Percentiles rank a stretch among this genome's conserved stretches.
phyloP scores from a whole-genome alignment of 768 basidiomycete genomes.

The Naematelia encephala region DNA sequence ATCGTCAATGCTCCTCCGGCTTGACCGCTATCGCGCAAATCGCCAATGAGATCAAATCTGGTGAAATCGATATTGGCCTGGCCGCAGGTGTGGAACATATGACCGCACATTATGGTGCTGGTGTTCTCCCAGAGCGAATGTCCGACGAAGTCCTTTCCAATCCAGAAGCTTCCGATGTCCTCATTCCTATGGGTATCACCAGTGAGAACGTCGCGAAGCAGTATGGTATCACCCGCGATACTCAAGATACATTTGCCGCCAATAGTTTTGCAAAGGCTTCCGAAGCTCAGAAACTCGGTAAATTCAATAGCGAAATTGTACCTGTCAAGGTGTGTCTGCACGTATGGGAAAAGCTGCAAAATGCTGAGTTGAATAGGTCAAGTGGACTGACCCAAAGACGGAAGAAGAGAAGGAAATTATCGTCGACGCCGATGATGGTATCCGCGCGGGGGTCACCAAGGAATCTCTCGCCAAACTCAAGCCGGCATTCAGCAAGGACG shows the following conservation, averaged over 20 bases:
- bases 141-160: constrained; percentile 62
- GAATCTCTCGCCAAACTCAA: constrained; percentile 76
- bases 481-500: constrained; percentile 66
- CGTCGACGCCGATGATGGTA: constrained; percentile 77
- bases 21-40: constrained; percentile 87
- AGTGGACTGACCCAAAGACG: constrained; percentile 53
- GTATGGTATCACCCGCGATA: constrained; percentile 64
- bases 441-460: constrained; percentile 73
- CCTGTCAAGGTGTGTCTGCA: constrained; percentile 61
- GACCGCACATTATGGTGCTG: constrained; percentile 53
- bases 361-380: constrained; percentile 49
- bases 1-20: constrained; percentile 90
- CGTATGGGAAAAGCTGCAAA: too few relatives aligned
- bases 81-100: constrained; percentile 60
- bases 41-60: constrained; percentile 76
- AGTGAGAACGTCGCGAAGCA: constrained; percentile 56
- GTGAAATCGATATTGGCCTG: constrained; percentile 80
- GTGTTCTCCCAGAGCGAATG: constrained; percentile 52
- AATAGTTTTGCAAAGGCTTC: constrained; percentile 79
- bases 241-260: constrained; percentile 85
- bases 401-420: constrained; percentile 59
- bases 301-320: constrained; percentile 83
- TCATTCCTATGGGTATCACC: constrained; percentile 67
- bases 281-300: constrained; percentile 62
- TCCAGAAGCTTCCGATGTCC: constrained; percentile 56